Base-by-base conservation (phyloP, 768 basidiomycete species). In the Trametes gibbosa region DNA sequence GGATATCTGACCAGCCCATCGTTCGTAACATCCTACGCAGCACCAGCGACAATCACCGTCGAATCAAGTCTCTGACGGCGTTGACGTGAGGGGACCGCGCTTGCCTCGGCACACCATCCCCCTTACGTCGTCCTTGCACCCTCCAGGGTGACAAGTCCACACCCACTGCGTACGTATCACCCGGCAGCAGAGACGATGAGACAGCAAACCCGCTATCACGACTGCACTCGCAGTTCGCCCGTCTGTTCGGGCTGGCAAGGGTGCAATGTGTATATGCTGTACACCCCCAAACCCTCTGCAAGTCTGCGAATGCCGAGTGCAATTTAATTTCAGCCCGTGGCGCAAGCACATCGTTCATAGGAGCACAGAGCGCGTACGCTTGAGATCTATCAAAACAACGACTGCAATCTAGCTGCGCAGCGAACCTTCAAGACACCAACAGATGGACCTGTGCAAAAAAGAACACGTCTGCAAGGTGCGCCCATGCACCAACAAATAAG, bases 31-130 rank as follows among this genome's bases (percentile, higher is more conserved):
- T 12, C 43, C 50, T 35, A 40, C 59, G 48, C 59, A 54, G 59
- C 53, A 37, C 52, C 54, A 48, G 41, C 59, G 59, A 60, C 59
- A 60, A 60, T 60, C 59, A 60, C 53, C 40, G 25, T 19, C 58
- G 40, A 54, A 60, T 54, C 59, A 60, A 19, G 12, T 14, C 46
- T 34, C 54, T 60, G 59, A 60, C 32, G 12, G 21, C 46, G 48
- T 60, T 60, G 59, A 60, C 59, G 59, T 60, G 59, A 3, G n/a
- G 19, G 40, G 13, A 37, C 47, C 21, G 52, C 37, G 37, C 32
- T 40, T 41, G 29, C 29, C 53, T 53, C 40, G 46, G 29, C 29
- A 32, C 29, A 4, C 29, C 10, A n/a, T 4, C 29, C 29, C 29
- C 10, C 29, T 32, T 32, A 32, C 29, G 29, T 32, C 29, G 5